Percentiles rank a stretch among this genome's conserved stretches.
Conservation (phyloP, 306 rosid genomes). For the Alnus rubra region DNA sequence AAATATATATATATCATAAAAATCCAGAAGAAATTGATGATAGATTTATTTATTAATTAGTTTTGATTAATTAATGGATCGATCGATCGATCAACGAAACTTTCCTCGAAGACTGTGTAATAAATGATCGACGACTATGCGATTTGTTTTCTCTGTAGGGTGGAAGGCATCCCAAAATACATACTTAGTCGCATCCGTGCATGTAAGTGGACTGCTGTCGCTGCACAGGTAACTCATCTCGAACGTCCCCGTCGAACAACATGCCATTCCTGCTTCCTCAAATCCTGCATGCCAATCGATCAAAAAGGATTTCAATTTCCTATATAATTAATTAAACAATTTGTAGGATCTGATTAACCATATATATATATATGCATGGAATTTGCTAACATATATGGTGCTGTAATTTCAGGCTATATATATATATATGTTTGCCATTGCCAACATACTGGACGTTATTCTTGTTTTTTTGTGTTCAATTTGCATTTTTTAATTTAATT, state of each 20-base stretch:
- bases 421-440: too few species aligned
- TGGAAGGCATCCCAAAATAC: slow-evolving; percentile 71
- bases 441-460: too few species aligned
- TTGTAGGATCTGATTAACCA: too few species aligned
- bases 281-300: slow-evolving; percentile 46
- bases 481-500: too few species aligned
- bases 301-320: too few species aligned
- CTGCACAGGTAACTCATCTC: slow-evolving; percentile 93
- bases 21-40: neutral
- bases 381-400: too few species aligned
- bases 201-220: slow-evolving; percentile 51
- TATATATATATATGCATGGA: too few species aligned
- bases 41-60: neutral
- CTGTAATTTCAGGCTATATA: too few species aligned
- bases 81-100: slow-evolving; percentile 11
- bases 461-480: too few species aligned
- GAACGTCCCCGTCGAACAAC: slow-evolving; percentile 81
- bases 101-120: slow-evolving; percentile 15
- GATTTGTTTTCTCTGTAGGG: slow-evolving; percentile 55
- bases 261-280: slow-evolving; percentile 61
- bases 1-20: neutral
- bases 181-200: slow-evolving; percentile 69
- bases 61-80: neutral
- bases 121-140: slow-evolving; percentile 24
- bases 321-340: too few species aligned